phyloP scores from a whole-genome alignment of 1,284 basidiomycete genomes.

The Pseudomicrostroma phylloplanum region DNA sequence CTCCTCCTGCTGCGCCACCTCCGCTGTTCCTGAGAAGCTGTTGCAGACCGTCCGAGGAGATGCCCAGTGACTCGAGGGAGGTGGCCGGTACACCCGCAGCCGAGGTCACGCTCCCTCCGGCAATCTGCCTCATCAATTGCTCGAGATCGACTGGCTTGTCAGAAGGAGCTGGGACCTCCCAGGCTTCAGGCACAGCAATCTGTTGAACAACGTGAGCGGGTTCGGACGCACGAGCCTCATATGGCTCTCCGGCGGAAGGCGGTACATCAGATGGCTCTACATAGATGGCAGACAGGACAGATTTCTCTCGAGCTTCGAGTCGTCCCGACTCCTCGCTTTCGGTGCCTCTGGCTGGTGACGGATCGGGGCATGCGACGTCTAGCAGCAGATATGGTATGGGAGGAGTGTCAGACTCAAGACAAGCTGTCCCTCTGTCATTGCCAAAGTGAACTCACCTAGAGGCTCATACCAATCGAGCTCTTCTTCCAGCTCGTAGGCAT shows the following conservation, averaged over 20 bases:
- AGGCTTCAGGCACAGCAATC: background rate
- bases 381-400: background rate
- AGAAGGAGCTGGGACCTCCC: background rate
- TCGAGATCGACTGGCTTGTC: background rate
- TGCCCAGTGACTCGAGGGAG: background rate
- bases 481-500: background rate
- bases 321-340: background rate
- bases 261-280: background rate
- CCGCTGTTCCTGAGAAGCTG: background rate
- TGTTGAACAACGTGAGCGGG: background rate
- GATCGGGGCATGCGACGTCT: background rate
- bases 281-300: conserved; percentile 1
- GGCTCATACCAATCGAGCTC: conserved; percentile 3
- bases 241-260: background rate
- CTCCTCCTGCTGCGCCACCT: background rate
- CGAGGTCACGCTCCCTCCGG: background rate
- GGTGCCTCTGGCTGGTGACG: background rate
- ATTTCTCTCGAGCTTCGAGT: background rate
- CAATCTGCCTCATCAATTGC: conserved; percentile 1
- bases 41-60: conserved; percentile 5
- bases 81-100: background rate
- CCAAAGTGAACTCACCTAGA: background rate
- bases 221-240: background rate
- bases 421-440: background rate
- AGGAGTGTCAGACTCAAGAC: background rate